Evolutionary conservation across 2,329 filamentous ascomycete genomes (phyloP).

Genomic region (Fusarium neocosmosporiellum): DNA sequence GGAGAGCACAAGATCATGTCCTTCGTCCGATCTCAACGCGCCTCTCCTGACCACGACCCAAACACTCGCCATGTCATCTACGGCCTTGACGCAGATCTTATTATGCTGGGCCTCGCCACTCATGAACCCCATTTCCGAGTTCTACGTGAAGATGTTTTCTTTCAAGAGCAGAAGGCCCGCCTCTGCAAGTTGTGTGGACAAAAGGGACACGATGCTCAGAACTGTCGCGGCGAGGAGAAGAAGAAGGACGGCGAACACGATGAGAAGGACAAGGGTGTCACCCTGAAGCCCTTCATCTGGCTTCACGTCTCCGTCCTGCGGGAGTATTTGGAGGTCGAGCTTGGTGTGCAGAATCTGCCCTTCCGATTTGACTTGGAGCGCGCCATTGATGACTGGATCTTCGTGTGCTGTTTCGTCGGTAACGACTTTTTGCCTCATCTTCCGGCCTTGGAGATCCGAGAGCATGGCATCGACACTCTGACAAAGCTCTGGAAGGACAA

Average conservation of each 20-base stretch:
- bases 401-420: constrained; percentile 98
- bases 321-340: constrained; percentile 92
- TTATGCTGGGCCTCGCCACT: constrained; percentile 97
- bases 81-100: constrained; percentile 95
- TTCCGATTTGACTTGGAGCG: constrained; percentile 95
- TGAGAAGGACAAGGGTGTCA: constrained; percentile 77
- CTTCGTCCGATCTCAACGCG: constrained; percentile 92
- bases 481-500: constrained; percentile 98
- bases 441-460: constrained; percentile 95
- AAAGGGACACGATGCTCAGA: constrained; percentile 87
- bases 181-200: constrained; percentile 92
- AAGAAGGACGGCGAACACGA: constrained; percentile 83
- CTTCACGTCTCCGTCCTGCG: constrained; percentile 91
- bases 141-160: constrained; percentile 95
- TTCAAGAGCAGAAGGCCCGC: constrained; percentile 84
- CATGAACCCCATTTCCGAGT: constrained; percentile 98
- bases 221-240: constrained; percentile 84
- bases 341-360: constrained; percentile 82
- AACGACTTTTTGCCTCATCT: constrained; percentile 98
- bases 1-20: constrained; percentile 99
- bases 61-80: constrained; percentile 99
- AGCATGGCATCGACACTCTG: constrained; percentile 95
- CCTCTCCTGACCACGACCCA: constrained; percentile 90
- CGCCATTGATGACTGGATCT: constrained; percentile 97
- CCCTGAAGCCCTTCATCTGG: constrained; percentile 97